Conservation (phyloP, 176 grass and related monocot species). For the Hordeum vulgare region DNA sequence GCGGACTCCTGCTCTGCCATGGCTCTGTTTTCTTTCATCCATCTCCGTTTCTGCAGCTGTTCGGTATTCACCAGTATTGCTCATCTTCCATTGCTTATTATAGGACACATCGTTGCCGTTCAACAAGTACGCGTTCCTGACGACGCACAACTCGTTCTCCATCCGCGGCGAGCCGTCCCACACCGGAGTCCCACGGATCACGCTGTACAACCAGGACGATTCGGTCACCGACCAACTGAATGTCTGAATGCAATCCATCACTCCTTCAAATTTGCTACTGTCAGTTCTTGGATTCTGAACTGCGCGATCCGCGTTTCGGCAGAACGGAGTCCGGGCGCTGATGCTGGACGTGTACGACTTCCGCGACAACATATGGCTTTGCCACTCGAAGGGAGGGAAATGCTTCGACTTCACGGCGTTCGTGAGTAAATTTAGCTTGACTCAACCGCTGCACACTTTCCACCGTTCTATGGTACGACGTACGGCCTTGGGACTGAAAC, state of each 20-base stretch:
- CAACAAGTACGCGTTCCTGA: conserved; percentile 51
- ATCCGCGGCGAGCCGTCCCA: conserved; percentile 37
- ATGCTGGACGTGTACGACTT: conserved; percentile 44
- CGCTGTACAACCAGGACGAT: conserved; percentile 43
- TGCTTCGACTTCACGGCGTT: conserved; percentile 37
- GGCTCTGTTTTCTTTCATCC: not conserved
- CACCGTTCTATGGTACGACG: not conserved
- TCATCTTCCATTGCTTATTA: not conserved
- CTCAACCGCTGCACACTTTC: not conserved
- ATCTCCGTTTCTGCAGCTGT: not conserved
- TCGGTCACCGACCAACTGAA: conserved; percentile 38
- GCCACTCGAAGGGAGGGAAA: conserved; percentile 27
- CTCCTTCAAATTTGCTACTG: not conserved
- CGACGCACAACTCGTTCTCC: conserved; percentile 46
- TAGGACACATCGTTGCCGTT: conserved; percentile 46
- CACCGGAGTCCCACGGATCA: conserved; percentile 36
- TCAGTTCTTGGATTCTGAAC: not conserved
- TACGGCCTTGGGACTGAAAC: not conserved
- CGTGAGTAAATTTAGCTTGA: not conserved
- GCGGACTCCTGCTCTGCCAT: not conserved
- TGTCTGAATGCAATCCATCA: not conserved
- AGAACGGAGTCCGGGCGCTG: conserved; percentile 36
- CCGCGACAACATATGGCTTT: conserved; percentile 24
- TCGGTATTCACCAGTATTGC: not conserved
- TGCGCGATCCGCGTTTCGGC: not conserved